Evolutionary conservation across 2,329 filamentous ascomycete species (phyloP), one percentile per base, ranked within the genome.

Genomic region (Pseudocercospora macadamiae): DNA sequence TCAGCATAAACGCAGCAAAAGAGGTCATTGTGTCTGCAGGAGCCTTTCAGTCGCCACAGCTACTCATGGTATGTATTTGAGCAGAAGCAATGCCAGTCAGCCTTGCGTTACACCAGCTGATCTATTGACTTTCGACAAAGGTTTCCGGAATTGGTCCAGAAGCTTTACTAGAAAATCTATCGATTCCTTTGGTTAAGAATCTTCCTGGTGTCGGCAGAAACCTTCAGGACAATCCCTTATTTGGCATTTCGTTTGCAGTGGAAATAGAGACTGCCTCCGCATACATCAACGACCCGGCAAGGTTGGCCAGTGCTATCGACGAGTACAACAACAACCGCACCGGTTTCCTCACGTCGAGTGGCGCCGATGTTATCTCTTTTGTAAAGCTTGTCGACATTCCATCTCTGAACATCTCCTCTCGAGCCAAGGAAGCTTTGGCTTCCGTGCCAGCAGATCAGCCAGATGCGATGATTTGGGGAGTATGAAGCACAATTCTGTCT

Each of bases 61-160:
- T 89, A 2, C 80, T 89, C 10, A 84, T 86, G 75, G 80, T 88
- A 1, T 83, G 87, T 16, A 80, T 89, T 32, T 86, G 86, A 0
- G 84, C 85, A 0, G 67, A 73, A 9, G 67, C 0, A 63, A 86
- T 14, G 76, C 80, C 5, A 78, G 87, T 60, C 82, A 84, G 0
- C 81, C 82, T 1, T 83, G 86, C 42, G 86, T 89, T 3, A n/a
- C n/a, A n/a, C n/a, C n/a, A n/a, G n/a, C n/a, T n/a, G n/a, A n/a
- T n/a, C n/a, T n/a, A n/a, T n/a, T n/a, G n/a, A n/a, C n/a, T n/a
- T 3, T 73, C 74, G 18, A 71, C 57, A 1, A 64, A 70, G 69
- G 61, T 73, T 1, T 71, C 69, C 16, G 71, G 70, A n/a, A 60
- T 71, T 47, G 65, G 87, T 87, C 4, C 82, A 82, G 61, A 86